A percentile compares a stretch with the other conserved stretches of the same genome.
phyloP scores from a whole-genome alignment of 2,329 filamentous ascomycete genomes.

The Pseudodiploospora longispora region DNA sequence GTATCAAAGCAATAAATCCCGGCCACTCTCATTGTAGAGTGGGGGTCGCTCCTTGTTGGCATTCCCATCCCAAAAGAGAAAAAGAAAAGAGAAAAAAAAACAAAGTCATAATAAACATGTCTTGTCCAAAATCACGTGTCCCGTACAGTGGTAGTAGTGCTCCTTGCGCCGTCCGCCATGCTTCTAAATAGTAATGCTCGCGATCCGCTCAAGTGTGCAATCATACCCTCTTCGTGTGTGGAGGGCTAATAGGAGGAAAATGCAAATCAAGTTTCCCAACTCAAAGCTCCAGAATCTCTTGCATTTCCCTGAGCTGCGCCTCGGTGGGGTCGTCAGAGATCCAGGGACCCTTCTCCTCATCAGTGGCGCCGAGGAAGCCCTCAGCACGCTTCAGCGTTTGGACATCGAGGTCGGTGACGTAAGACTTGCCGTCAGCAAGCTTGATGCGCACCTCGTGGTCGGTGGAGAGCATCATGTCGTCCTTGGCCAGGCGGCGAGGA shows the following conservation, averaged over 20 bases:
- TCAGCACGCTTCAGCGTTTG: conserved; percentile 84
- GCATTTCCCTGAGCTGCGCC: conserved; percentile 53
- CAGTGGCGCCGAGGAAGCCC: conserved; percentile 69
- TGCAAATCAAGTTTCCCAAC: background rate
- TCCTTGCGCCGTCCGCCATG: conserved; percentile 22
- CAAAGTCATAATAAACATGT: background rate
- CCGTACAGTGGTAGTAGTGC: conserved; percentile 13
- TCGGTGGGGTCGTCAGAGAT: conserved; percentile 62
- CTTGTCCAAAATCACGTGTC: conserved; percentile 4
- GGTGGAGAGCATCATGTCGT: conserved; percentile 97
- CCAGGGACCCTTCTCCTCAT: conserved; percentile 84
- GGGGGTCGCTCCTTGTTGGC: conserved; percentile 2
- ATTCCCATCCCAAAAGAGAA: conserved; percentile 8
- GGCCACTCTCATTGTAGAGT: conserved; percentile 2
- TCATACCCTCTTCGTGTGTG: conserved; percentile 1
- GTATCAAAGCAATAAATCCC: conserved; percentile 14
- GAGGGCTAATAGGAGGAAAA: background rate
- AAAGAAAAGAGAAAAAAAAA: background rate
- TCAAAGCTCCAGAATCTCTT: conserved; percentile 35
- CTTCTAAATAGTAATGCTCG: conserved; percentile 8
- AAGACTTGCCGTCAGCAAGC: conserved; percentile 65
- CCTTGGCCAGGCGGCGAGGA: conserved; percentile 80
- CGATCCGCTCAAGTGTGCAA: background rate
- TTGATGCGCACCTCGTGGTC: conserved; percentile 88
- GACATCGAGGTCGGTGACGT: conserved; percentile 88